Base-by-base conservation (phyloP, 2,329 filamentous ascomycete species). In the Elsinoe batatas region DNA sequence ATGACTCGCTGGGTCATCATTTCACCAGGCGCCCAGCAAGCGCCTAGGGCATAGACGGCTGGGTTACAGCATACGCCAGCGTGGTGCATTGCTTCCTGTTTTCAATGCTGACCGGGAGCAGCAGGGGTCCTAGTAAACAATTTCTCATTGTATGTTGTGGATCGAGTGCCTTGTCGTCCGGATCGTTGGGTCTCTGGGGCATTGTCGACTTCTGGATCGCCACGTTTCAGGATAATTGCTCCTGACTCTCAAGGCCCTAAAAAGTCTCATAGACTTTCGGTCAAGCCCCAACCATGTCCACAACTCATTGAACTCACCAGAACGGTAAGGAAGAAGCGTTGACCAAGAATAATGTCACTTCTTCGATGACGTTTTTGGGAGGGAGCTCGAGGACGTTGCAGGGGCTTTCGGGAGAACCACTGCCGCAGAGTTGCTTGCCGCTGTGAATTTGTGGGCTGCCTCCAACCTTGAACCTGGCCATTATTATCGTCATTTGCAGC, bases 171-270 rank as follows among this genome's bases (percentile, higher is more conserved):
- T 37, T 38, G 33, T 38, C 47, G 32, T 38, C 35, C 47, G 47
- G 47, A 32, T 51, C 35, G 47, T 51, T 51, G 47, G 47, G 47
- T 51, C n/a, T 37, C 47, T 37, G 47, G 47, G 47, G 47, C 33
- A 38, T 38, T 38, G 35, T 51, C 47, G 47, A 35, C 47, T 35
- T 51, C 35, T 51, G 47, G 47, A 7, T 51, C 33, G 26, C 40
- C 33, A 26, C 18, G 47, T 51, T 51, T 51, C 47, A 51, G 32
- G 17, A 26, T 37, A 35, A 36, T 36, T 38, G 47, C 47, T 51
- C 47, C 47, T 51, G 47, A 51, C 47, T 51, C 47, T 51, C 32
- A 11, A n/a, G 35, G 32, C 47, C 47, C 47, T 51, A 32, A 51
- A 36, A 37, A 13, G 40, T 44, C 40, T 44, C 40, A 26, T 44